A percentile compares a stretch with the other conserved stretches of the same genome.
Conservation (phyloP, 2,329 filamentous ascomycete genomes). For the Hypomyces rosellus region DNA sequence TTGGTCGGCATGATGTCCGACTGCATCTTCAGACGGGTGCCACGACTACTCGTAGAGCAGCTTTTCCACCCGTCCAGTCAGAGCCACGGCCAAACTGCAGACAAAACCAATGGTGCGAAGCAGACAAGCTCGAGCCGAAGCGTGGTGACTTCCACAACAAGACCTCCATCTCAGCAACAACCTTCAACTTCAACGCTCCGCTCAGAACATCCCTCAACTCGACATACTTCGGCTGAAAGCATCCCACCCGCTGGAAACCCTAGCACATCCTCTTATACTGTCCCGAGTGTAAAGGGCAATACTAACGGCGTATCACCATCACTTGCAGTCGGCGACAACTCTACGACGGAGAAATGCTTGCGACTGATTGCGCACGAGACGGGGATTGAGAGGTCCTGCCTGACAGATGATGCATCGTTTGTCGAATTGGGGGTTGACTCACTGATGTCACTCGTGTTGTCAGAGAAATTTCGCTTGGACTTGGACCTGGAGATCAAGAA, state of each 20-base stretch:
- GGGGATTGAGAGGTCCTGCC: constrained; percentile 45
- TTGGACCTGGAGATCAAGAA: constrained; percentile 9
- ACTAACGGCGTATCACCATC: no score
- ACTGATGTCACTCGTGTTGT: constrained; percentile 43
- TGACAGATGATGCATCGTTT: constrained; percentile 50
- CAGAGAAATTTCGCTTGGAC: constrained; percentile 9
- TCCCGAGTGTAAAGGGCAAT: no score
- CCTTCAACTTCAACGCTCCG: background rate
- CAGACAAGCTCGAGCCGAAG: background rate
- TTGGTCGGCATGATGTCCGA: constrained; percentile 45
- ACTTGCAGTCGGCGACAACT: background rate
- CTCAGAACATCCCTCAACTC: background rate
- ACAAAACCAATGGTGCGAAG: background rate
- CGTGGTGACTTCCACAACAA: background rate
- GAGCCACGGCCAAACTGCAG: background rate
- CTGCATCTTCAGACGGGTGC: constrained; percentile 61
- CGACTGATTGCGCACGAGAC: constrained; percentile 48
- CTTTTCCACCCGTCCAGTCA: constrained; percentile 45
- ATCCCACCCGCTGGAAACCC: background rate
- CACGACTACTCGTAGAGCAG: constrained; percentile 59
- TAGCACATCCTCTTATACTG: background rate
- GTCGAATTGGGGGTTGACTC: constrained; percentile 54
- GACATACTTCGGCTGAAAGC: background rate
- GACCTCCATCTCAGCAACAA: background rate
- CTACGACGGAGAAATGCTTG: background rate